Evolutionary conservation across 495 filamentous ascomycete genomes (phyloP), one percentile per base, ranked within the genome.

Genomic region (Penicillium pancosmium): DNA sequence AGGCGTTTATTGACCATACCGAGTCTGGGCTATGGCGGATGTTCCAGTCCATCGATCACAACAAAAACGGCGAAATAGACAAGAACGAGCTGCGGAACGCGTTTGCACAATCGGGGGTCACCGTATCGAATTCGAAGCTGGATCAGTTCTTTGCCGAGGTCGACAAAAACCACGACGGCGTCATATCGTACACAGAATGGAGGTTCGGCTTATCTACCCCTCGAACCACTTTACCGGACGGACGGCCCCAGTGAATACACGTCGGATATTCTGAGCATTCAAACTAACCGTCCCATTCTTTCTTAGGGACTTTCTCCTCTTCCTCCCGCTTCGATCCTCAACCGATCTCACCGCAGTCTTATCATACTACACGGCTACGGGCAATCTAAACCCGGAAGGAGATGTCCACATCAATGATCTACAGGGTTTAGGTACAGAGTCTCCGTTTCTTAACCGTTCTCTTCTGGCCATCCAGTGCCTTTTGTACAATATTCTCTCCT

Each of bases 181-280:
- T 83, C 54, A 97, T 98, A 60, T 89, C 81, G 44, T 98, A 94
- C 74, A 84, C 90, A 55, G 94, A 98, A 79, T 98, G 94, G 94
- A 90, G 94, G 93, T 98, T 88, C 68, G 85, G 52, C 50, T 46
- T 21, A 18, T 19, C 46, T 25, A 38, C 48, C 35, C 33, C 25
- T 46, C 27, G 13, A 9, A n/a, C 36, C 5, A 35, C 38, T 16
- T 49, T 19, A 38, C 40, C 23, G 53, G 34, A 62, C 47, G 43
- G 54, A 15, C 61, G 46, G 50, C 52, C 21, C 27, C 49, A 38
- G 23, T 27, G 47, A 33, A 33, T 31, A 19, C 18, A 51, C 57
- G 15, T 41, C 49, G 64, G 56, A 50, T 67, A 54, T 46, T 47
- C 27, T 49, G 57, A 48, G 46, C 19, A 48, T 25, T 27, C 11